These are phyloP conservation scores for Lignosus rhinocerotis DNA, from an alignment of 1,284 basidiomycete genomes.

Conservation along the genomic window DNA sequence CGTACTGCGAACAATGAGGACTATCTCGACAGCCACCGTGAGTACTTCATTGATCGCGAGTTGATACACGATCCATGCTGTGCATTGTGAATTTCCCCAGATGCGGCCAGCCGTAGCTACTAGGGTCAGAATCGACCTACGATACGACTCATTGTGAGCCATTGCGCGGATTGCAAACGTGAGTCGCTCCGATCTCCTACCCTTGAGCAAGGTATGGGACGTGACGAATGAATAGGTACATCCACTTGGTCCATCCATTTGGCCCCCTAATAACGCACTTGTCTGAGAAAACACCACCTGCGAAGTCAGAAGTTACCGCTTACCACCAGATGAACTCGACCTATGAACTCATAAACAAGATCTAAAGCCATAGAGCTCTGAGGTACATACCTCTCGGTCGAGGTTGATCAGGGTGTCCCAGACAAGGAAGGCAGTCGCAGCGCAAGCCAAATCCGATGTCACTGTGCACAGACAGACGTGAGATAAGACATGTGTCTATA, in stretches of 20 bases:
- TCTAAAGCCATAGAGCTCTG: too few species aligned
- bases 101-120: background rate
- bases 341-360: background rate
- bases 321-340: conserved; percentile 21
- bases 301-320: background rate
- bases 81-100: conserved; percentile 8
- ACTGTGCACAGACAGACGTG: background rate
- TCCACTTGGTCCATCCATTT: conserved; percentile 10
- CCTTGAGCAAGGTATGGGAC: conserved; percentile 12
- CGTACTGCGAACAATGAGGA: conserved; percentile 20
- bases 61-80: conserved; percentile 17
- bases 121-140: conserved; percentile 4
- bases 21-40: conserved; percentile 16
- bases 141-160: background rate
- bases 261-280: conserved; percentile 3
- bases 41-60: conserved; percentile 9
- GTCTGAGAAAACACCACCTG: too few species aligned
- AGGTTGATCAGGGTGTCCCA: conserved; percentile 17
- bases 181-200: background rate
- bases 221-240: conserved; percentile 18
- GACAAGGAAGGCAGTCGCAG: conserved; percentile 13
- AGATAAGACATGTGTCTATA: background rate
- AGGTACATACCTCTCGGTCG: conserved; percentile 8
- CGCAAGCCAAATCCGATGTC: conserved; percentile 9
- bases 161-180: background rate